Evolutionary conservation across 257 asterid species (phyloP).

Genomic region (Verbena officinalis): DNA sequence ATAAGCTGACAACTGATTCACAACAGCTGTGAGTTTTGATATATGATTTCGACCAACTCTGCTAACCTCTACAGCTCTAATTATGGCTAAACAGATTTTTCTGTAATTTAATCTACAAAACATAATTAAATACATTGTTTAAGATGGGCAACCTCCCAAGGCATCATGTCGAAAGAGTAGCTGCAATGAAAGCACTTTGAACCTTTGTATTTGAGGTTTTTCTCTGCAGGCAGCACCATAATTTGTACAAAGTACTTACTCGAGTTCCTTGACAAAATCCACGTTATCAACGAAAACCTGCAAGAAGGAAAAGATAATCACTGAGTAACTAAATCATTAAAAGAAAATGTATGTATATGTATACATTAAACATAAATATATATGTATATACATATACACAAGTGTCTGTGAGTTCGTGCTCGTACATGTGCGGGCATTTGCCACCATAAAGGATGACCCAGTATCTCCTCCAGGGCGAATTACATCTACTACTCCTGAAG

Average conservation of each 20-base stretch:
- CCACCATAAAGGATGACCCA: background rate
- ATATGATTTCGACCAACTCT: too few species aligned
- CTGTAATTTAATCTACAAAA: constrained; percentile 38
- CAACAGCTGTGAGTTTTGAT: too few species aligned
- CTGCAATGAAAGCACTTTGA: constrained; percentile 5
- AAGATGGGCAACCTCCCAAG: background rate
- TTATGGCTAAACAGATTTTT: constrained; percentile 8
- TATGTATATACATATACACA: background rate
- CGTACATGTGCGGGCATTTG: too few species aligned
- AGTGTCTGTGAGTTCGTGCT: too few species aligned
- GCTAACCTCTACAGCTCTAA: constrained; percentile 16
- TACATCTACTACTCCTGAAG: too few species aligned
- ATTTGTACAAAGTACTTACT: constrained; percentile 26
- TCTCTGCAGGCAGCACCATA: background rate
- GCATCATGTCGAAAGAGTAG: background rate
- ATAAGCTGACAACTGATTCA: too few species aligned
- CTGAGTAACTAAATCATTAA: background rate
- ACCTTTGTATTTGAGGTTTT: constrained; percentile 15
- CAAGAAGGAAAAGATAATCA: constrained; percentile 21
- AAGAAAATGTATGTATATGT: background rate
- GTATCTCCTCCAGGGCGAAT: background rate
- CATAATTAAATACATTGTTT: constrained; percentile 20
- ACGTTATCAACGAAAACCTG: constrained; percentile 95
- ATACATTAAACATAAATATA: too few species aligned
- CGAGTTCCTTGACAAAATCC: constrained; percentile 91